phyloP scores from a whole-genome alignment of 352 stramenopile species.

The Globisporangium nagaii region DNA sequence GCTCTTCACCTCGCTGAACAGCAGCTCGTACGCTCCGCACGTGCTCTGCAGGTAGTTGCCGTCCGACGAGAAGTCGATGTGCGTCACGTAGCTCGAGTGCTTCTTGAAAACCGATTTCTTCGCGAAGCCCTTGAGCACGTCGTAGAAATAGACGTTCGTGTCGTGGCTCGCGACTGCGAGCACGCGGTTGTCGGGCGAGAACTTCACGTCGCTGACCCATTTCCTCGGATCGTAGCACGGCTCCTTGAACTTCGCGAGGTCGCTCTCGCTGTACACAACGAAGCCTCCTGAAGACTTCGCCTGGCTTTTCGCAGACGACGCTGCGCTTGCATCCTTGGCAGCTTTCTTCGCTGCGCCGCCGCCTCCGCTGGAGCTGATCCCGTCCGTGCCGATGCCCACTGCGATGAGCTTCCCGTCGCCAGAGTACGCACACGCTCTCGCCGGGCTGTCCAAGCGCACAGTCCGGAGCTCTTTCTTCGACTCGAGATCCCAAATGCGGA shows the following conservation, averaged over 20 bases:
- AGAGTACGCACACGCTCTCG: conserved; percentile 80
- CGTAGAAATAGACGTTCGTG: conserved; percentile 70
- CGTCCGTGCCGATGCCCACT: conserved; percentile 67
- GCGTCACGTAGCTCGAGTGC: conserved; percentile 74
- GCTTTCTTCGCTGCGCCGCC: conserved; percentile 2
- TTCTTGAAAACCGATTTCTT: conserved; percentile 71
- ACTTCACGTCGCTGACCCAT: conserved; percentile 71
- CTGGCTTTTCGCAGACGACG: conserved; percentile 15
- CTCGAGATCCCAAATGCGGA: conserved; percentile 79
- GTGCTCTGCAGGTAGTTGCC: conserved; percentile 62
- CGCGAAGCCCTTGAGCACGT: conserved; percentile 63
- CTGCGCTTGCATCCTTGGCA: background rate
- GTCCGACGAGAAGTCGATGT: conserved; percentile 74
- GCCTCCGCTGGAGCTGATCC: conserved; percentile 1
- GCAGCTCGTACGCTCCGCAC: conserved; percentile 83
- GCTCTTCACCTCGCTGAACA: conserved; percentile 83
- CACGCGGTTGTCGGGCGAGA: conserved; percentile 49
- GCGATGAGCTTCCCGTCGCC: conserved; percentile 86
- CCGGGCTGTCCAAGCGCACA: conserved; percentile 32
- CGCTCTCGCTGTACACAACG: conserved; percentile 45
- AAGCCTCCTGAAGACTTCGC: conserved; percentile 35
- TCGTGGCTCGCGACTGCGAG: conserved; percentile 71
- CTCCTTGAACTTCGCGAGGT: conserved; percentile 40
- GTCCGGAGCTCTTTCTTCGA: conserved; percentile 33
- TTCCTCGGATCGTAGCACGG: conserved; percentile 55